phyloP scores from a whole-genome alignment of 257 asterid species.

The Ligustrum vulgare region DNA sequence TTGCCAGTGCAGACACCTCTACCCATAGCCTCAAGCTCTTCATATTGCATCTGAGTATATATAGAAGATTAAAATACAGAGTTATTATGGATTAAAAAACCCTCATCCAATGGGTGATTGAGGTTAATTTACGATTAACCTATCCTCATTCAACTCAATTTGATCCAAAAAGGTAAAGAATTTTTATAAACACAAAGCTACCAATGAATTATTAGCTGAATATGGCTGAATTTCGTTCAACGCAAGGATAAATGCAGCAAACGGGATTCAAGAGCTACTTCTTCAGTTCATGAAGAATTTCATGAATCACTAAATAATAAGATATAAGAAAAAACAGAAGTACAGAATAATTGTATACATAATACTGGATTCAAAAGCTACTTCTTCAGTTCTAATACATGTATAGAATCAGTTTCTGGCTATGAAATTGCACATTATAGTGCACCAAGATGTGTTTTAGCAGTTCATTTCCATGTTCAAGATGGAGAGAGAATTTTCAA shows the following conservation, averaged over 20 bases:
- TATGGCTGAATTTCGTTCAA: background rate
- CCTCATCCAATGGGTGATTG: background rate
- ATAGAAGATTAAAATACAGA: too few relatives aligned
- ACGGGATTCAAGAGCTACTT: background rate
- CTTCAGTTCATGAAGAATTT: background rate
- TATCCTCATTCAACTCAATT: background rate
- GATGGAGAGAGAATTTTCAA: too few relatives aligned
- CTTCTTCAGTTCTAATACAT: too few relatives aligned
- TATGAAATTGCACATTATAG: too few relatives aligned
- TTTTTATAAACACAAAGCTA: too few relatives aligned
- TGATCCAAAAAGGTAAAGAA: too few relatives aligned
- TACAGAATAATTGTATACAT: background rate
- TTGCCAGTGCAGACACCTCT: conserved; percentile 37
- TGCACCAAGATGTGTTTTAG: too few relatives aligned
- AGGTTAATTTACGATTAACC: background rate
- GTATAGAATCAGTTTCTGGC: too few relatives aligned
- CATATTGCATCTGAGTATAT: conserved; percentile 49
- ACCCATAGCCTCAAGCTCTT: conserved; percentile 48
- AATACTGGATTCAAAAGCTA: background rate
- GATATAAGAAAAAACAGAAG: background rate
- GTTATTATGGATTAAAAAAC: background rate
- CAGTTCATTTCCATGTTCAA: background rate
- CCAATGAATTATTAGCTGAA: too few relatives aligned
- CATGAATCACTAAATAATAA: background rate
- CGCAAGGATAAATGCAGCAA: background rate